Base-by-base conservation (phyloP, 108 stramenopile genomes). In the Conticribra guillardii region DNA sequence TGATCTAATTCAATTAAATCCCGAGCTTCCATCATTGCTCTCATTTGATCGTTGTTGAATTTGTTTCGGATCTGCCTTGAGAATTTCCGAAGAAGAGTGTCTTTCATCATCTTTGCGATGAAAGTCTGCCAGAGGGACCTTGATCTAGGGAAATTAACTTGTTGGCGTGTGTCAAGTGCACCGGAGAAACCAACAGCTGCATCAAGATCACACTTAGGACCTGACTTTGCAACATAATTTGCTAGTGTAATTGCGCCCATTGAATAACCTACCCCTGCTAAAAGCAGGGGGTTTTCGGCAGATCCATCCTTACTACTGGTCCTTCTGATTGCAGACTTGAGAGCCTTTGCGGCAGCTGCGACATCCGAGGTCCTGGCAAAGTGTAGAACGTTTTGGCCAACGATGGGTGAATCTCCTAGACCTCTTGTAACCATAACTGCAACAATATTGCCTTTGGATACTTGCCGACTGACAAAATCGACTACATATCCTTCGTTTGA, bases 101-200 rank as follows among this genome's bases (percentile, higher is more conserved):
- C 82, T 37, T 87, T 72, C 59, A 89, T 61, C 9, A 66, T 73
- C 57, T 85, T 76, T 15, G 94, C 83, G 16, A 97, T 81, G 60
- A 96, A 75, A 0, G 96, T 95, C 83, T 97, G 96, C 95, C 95
- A 97, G 21, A 96, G 60, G n/a, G 85, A 75, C 45, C 78, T 79
- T 16, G 90, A 83, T 50, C 95, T 88, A 48, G 53, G 30, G 58
- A 83, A 87, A 29, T 78, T 32, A 0, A 67, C 59, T 44, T 91
- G 82, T 46, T 80, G 74, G 18, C 86, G 70, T 73, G 89, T 91
- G 69, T 95, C 94, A 27, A 95, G 65, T 3, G 87, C 88, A 9
- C 89, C 94, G 2, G 82, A 82, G 30, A 95, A 58, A n/a, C 83
- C 81, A 3, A 92, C 70, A 15, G 87, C 91, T 21, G 78, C 86